phyloP scores from a whole-genome alignment of 2,329 filamentous ascomycete species.

The Gremmenia infestans region DNA sequence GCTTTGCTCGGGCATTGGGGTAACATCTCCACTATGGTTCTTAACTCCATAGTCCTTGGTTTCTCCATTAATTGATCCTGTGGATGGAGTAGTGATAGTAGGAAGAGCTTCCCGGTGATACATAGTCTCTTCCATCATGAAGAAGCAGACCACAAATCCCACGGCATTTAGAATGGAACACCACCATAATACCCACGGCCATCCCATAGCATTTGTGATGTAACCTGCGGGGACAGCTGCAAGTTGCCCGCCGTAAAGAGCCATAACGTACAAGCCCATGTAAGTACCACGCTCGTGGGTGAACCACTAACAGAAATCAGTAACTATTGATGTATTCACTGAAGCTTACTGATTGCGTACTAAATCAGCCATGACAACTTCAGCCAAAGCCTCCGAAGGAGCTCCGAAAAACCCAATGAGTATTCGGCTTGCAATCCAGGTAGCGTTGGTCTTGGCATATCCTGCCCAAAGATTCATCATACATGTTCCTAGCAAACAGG shows the following conservation, averaged over 20 bases:
- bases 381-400: slow-evolving; percentile 13
- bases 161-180: slow-evolving; percentile 46
- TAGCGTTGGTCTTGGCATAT: too few species aligned
- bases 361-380: slow-evolving; percentile 3
- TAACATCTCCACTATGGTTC: background rate
- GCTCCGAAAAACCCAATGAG: slow-evolving; percentile 14
- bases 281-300: slow-evolving; percentile 38
- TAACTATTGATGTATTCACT: too few species aligned
- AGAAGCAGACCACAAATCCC: slow-evolving; percentile 45
- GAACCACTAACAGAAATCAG: slow-evolving; percentile 26
- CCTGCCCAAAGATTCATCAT: too few species aligned
- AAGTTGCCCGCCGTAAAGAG: slow-evolving; percentile 39
- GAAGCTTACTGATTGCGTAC: slow-evolving; percentile 13
- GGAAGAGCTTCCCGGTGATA: background rate
- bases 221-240: slow-evolving; percentile 42
- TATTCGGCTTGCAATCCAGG: slow-evolving; percentile 24
- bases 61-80: slow-evolving; percentile 35
- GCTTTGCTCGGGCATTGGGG: background rate
- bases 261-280: slow-evolving; percentile 38
- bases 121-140: slow-evolving; percentile 53
- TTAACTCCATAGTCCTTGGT: slow-evolving; percentile 19
- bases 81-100: background rate
- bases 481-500: slow-evolving; percentile 30
- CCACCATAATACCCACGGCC: slow-evolving; percentile 43
- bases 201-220: slow-evolving; percentile 49